Percentiles rank a stretch among this genome's conserved stretches.
These are phyloP conservation scores for Erodium maritimum DNA, from an alignment of 345 rosid genomes.

Conservation along the genomic window DNA sequence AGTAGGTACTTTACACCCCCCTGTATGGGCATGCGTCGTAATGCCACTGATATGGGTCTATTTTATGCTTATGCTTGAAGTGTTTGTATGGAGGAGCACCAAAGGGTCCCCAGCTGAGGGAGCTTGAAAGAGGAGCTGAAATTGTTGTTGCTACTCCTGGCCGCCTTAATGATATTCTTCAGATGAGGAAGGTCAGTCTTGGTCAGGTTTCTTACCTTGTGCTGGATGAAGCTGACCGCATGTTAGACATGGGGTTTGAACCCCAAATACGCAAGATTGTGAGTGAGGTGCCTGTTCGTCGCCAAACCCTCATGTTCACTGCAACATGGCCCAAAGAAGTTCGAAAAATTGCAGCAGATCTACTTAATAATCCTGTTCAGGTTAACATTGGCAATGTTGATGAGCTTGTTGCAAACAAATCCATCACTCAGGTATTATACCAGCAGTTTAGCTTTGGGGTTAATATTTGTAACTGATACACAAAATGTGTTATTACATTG, in stretches of 20 bases:
- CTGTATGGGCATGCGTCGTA: background rate
- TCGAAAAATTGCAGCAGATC: slow-evolving; percentile 93
- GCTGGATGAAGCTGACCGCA: slow-evolving; percentile 95
- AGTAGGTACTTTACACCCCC: background rate
- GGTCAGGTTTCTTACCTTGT: slow-evolving; percentile 86
- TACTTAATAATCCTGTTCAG: slow-evolving; percentile 84
- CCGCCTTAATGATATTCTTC: slow-evolving; percentile 89
- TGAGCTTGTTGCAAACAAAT: slow-evolving; percentile 97
- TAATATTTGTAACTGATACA: background rate
- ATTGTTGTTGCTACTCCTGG: slow-evolving; percentile 99
- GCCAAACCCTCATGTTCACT: slow-evolving; percentile 96
- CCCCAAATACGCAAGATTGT: slow-evolving; percentile 96
- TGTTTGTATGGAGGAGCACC: slow-evolving; percentile 99
- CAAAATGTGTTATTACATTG: slow-evolving; percentile 9
- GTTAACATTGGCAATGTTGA: slow-evolving; percentile 95
- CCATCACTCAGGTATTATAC: slow-evolving; percentile 71
- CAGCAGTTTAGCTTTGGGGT: background rate
- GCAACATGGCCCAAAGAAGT: slow-evolving; percentile 99
- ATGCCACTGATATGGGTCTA: background rate
- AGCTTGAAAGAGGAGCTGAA: slow-evolving; percentile 82
- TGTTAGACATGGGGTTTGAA: slow-evolving; percentile 99
- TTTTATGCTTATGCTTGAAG: slow-evolving; percentile 20
- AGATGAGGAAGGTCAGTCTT: slow-evolving; percentile 86
- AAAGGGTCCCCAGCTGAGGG: slow-evolving; percentile 88
- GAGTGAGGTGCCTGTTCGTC: slow-evolving; percentile 78